Base-by-base conservation (phyloP, 805 yeast genomes). In the Ogataea naganishii region DNA sequence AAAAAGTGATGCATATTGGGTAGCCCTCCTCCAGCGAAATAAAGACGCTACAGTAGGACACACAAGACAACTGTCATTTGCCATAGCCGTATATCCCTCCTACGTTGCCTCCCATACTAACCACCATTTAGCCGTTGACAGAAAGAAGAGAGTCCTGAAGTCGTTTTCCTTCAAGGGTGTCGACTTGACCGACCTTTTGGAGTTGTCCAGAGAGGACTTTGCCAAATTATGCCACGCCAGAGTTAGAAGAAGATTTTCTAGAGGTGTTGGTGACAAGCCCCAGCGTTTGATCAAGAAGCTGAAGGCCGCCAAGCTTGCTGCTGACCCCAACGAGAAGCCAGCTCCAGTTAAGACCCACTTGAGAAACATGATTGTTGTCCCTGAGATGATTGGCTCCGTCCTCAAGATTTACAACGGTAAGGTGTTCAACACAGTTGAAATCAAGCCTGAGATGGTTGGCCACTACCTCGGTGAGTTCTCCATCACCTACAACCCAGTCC, bases 391-490 rank as follows among this genome's bases (percentile, higher is more conserved):
- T 58, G 98, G 98, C 65, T 85, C 96, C 43, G 94, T 89, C 51
- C 79, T 92, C 55, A 96, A 96, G 73, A 82, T 92, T 56, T 92
- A 92, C 95, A 92, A 92, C 80, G 99, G 99, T 75, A 92, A 92
- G 77, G 84, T 75, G 56, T 92, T 92, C 94, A 89, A 89, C 94
- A 82, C 80, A 58, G 96, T 92, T 67, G 99, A 92, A 71, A 73
- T 92, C 72, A 86, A 75, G 69, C 96, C 98, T 61, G 99, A 92
- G 77, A 92, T 92, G 98, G 88, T 89, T 64, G 97, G 98, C 66
- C 96, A 89, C 82, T 92, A 92, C 94, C 83, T 92, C 60, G 99
- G 96, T 75, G 99, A 92, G 77, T 92, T 92, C 85, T 89, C 98
- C 60, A 92, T 92, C 72, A 75, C 98, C 58, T 92, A 92, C 79